Conservation (phyloP, 1,284 basidiomycete genomes). For the Phellinidium pouzarii region DNA sequence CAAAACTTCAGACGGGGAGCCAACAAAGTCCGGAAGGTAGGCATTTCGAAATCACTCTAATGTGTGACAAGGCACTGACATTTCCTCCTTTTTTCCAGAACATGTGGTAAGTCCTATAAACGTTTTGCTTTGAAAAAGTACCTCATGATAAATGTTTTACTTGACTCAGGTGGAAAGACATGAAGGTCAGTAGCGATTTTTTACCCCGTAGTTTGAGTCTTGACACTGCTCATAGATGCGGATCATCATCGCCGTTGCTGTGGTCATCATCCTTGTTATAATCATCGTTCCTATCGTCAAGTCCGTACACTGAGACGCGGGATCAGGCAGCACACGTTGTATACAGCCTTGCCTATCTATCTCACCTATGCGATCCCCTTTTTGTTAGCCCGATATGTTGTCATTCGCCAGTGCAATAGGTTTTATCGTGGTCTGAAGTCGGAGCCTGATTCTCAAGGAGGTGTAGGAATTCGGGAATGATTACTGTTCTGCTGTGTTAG, state of each 20-base stretch:
- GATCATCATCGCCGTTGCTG: constrained; percentile 82
- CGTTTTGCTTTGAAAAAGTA: neutral
- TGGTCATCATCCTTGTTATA: constrained; percentile 85
- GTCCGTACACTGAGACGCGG: constrained; percentile 38
- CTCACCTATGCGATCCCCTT: neutral
- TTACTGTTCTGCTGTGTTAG: neutral
- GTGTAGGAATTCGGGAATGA: neutral
- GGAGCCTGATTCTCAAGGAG: neutral
- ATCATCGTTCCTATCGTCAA: constrained; percentile 91
- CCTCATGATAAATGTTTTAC: constrained; percentile 1
- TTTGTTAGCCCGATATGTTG: neutral
- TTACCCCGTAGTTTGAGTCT: neutral
- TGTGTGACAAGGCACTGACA: neutral
- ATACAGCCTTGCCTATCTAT: neutral
- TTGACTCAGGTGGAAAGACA: constrained; percentile 87
- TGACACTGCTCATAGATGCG: constrained; percentile 55
- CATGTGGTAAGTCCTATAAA: constrained; percentile 63
- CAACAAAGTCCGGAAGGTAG: constrained; percentile 94
- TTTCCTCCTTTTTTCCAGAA: constrained; percentile 39
- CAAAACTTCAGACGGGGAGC: constrained; percentile 98
- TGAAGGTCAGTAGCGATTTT: constrained; percentile 59
- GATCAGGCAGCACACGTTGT: neutral
- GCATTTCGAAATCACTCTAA: constrained; percentile 31
- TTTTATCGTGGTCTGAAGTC: neutral
- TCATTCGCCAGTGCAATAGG: neutral